phyloP scores from a whole-genome alignment of 2,329 filamentous ascomycete species.

The Microsporum ferrugineum region DNA sequence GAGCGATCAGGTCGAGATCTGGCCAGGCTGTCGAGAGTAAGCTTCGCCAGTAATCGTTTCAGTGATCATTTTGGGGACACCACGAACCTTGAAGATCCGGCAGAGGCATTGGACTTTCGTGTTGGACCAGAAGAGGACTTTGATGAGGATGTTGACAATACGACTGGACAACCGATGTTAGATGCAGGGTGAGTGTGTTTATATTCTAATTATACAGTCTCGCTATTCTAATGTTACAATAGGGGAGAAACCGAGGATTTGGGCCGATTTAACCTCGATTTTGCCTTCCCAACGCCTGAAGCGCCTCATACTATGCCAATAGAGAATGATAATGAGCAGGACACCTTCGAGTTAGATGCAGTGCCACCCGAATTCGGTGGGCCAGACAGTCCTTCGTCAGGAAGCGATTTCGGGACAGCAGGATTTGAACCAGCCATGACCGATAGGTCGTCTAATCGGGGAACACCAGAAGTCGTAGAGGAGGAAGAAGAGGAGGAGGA shows the following conservation, averaged over 20 bases:
- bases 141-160: conserved; percentile 24
- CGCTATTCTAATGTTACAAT: conserved; percentile 6
- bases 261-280: conserved; percentile 32
- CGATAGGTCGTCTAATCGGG: conserved; percentile 8
- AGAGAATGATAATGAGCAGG: conserved; percentile 25
- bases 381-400: conserved; percentile 19
- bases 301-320: conserved; percentile 20
- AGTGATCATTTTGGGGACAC: conserved; percentile 43
- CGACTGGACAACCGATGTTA: conserved; percentile 29
- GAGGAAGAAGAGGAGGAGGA: not conserved
- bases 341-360: conserved; percentile 25
- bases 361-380: conserved; percentile 19
- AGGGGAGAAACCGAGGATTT: conserved; percentile 37
- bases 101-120: conserved; percentile 29
- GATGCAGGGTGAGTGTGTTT: conserved; percentile 26
- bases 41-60: conserved; percentile 32
- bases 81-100: conserved; percentile 36
- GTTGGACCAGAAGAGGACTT: conserved; percentile 27
- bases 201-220: not conserved
- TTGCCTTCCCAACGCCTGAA: conserved; percentile 30
- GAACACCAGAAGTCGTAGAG: conserved; percentile 6
- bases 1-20: conserved; percentile 30
- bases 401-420: conserved; percentile 20
- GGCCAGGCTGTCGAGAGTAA: conserved; percentile 32
- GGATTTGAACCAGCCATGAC: conserved; percentile 24